Conservation (phyloP, 345 rosid genomes). For the Salix purpurea region DNA sequence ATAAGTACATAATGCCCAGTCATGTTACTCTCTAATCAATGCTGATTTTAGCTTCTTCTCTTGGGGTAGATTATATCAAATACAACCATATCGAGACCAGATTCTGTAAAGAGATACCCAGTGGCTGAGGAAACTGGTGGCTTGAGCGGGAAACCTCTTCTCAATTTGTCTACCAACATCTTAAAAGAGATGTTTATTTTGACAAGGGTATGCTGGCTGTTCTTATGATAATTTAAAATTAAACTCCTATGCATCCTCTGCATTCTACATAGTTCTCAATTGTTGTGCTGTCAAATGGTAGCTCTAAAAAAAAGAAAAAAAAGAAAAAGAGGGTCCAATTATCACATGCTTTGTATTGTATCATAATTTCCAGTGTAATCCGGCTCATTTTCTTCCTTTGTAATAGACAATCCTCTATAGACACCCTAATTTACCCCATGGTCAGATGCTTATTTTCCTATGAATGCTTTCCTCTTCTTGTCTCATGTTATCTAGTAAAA, state of each 20-base stretch:
- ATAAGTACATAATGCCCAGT: not conserved
- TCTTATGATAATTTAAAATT: not conserved
- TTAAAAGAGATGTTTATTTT: conserved; percentile 83
- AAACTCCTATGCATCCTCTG: not conserved
- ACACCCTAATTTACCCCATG: not conserved
- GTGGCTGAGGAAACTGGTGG: conserved; percentile 81
- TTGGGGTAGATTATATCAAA: conserved; percentile 71
- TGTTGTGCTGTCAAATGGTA: not conserved
- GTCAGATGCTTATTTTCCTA: not conserved
- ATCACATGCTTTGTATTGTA: not conserved
- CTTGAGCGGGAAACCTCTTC: conserved; percentile 85
- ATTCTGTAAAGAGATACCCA: conserved; percentile 46
- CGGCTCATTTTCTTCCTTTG: not conserved
- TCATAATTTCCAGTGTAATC: not conserved
- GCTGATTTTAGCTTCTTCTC: conserved; percentile 1
- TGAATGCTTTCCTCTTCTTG: not conserved
- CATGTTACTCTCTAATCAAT: not conserved
- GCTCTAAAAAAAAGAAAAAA: not conserved
- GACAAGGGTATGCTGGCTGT: conserved; percentile 68
- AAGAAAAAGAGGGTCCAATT: too few relatives aligned
- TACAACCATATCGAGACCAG: conserved; percentile 89
- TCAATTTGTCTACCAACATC: conserved; percentile 64
- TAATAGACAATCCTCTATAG: not conserved
- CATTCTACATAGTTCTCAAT: not conserved
- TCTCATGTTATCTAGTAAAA: not conserved